phyloP scores from a whole-genome alignment of 2,329 filamentous ascomycete species.

The Cercospora sojina region DNA sequence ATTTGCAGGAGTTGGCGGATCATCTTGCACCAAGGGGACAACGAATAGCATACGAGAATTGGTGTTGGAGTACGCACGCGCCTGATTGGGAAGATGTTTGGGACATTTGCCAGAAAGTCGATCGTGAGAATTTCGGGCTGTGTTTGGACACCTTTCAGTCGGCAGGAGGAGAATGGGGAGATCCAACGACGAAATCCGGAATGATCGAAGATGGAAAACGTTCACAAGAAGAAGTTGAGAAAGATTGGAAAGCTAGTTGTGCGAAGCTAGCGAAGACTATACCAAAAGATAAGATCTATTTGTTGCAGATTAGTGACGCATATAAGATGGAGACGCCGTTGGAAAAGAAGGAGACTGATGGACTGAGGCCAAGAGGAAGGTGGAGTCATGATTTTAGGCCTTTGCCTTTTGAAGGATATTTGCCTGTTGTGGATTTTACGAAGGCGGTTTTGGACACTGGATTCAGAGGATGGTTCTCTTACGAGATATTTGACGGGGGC shows the following conservation, averaged over 20 bases:
- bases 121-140: constrained; percentile 66
- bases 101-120: constrained; percentile 63
- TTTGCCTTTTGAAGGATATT: constrained; percentile 67
- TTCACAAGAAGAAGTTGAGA: constrained; percentile 48
- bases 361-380: constrained; percentile 59
- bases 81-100: constrained; percentile 68
- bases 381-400: constrained; percentile 74
- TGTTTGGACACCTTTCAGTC: constrained; percentile 79
- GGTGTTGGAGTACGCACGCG: constrained; percentile 75
- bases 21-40: constrained; percentile 58
- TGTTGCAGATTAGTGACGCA: constrained; percentile 73
- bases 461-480: constrained; percentile 64
- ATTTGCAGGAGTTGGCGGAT: constrained; percentile 65
- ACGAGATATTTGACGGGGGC: constrained; percentile 68
- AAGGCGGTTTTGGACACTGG: constrained; percentile 67
- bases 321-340: constrained; percentile 63
- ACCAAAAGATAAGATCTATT: constrained; percentile 68
- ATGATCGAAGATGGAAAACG: constrained; percentile 50
- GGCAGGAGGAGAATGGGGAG: constrained; percentile 69
- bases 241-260: constrained; percentile 37
- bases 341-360: constrained; percentile 50
- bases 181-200: constrained; percentile 65
- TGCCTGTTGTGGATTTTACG: constrained; percentile 65
- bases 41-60: constrained; percentile 74
- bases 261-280: constrained; percentile 57